Evolutionary conservation across 169 alveolate species (phyloP), one percentile per base, ranked within the genome.

Genomic region (Plasmodium gaboni): DNA sequence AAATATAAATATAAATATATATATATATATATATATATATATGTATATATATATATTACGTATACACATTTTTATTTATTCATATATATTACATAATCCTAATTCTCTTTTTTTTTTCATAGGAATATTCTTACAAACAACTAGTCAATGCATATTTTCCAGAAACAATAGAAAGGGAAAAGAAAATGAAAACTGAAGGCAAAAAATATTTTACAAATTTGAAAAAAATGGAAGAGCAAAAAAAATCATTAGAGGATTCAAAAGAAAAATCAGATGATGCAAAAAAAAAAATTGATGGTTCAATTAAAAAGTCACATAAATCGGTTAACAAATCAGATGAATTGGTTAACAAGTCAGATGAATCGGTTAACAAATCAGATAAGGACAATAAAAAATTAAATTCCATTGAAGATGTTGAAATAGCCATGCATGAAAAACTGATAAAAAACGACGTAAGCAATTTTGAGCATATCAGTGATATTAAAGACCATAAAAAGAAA

Each of bases 91-190:
- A 38, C 46, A 38, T 5, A 38, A 5, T 9, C 7, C 7, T 38
- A 38, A 6, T 38, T 38, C 46, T 9, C 4, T 38, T 38, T 38
- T 38, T 38, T 48, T 19, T 19, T 19, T 19, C 22, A 12, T 57
- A 86, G 92, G 92, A 86, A 26, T 53, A 86, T 42, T 86, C 92
- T 3, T 86, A 86, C 67, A 86, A 86, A 72, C 67, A 86, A 42
- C 59, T 86, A 26, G 51, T 86, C 42, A 59, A 71, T 71, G 85
- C 87, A 17, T 86, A 86, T 7, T 70, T 86, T 28, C 92, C 92
- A 9, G 92, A 86, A 71, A 86, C 92, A 19, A 17, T 60, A 9
- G 92, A 86, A 71, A 59, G 92, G 19, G 92, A 86, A 38, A 74
- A 74, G 28, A 69, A 38, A 86, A 57, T 22, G 26, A 86, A 86